Base-by-base conservation (phyloP, 164 flowering plant species). In the Stephania cephalantha region DNA sequence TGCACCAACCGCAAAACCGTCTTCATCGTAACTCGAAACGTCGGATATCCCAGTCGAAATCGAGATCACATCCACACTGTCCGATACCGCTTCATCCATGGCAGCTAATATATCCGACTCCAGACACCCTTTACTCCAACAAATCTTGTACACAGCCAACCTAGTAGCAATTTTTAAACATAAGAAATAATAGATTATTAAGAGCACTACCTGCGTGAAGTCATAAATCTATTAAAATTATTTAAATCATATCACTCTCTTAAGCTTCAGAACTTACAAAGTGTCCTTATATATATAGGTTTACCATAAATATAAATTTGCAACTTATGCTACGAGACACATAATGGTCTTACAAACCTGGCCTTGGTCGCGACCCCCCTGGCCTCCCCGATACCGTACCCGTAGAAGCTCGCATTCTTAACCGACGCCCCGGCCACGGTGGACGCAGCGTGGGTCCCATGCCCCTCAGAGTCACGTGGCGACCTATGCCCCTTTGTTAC, bases 381-480 rank as follows among this genome's bases (percentile, higher is more conserved):
- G 1, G 97, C 96, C 25, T 85, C 86, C 0, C 99, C 98, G 0
- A 30, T 20, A 0, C 95, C 97, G 52, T 83, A 92, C 0, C 79
- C 76, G 75, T 55, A 86, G 10, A 88, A 82, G 35, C 95, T 86
- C 9, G 97, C 97, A 74, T 86, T 82, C 0, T 31, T 7, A 0
- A 93, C 98, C 15, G 75, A 74, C 2, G 89, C 76, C 20, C 98
- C 99, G 1, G 95, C 96, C 0, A 96, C 97, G 0, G 93, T 93
- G 0, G 99, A 91, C 0, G 99, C 88, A 0, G 99, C 93, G 76
- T 93, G 97, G 0, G 98, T 88, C 2, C 98, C 99, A 68, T 95
- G 99, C 0, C 99, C 99, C 45, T 90, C 92, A 0, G 98, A 90
- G 55, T 95, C 99, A 13, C 92, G 79, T 1, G 97, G 92, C 3